Base-by-base conservation (phyloP, 2,329 filamentous ascomycete genomes). In the Aspergillus sp. region DNA sequence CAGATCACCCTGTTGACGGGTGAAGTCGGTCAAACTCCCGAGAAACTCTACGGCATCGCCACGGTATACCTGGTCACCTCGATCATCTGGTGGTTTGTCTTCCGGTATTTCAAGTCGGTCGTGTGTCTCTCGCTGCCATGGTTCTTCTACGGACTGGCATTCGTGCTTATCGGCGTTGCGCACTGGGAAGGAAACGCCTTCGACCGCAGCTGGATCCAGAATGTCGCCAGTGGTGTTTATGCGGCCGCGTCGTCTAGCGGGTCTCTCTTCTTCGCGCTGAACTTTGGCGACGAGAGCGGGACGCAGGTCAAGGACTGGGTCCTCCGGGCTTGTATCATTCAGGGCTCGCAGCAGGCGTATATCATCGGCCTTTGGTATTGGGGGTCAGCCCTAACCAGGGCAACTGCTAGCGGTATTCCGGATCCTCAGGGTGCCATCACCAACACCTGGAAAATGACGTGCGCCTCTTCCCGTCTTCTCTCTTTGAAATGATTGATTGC, bases 1-100 rank as follows among this genome's bases (percentile, higher is more conserved):
- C 82, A 85, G 58, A 79, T 85, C 57, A 82, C 80, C 0, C 71
- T 85, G n/a, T 71, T 85, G 19, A 81, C 79, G 0, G 82, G 81
- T 12, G 75, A 81, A 54, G 71, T 80, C 19, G 80, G 78, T 46
- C 73, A 83, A 59, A 74, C 75, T 2, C 77, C 80, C 3, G 62
- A 67, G 30, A 78, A 81, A 56, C 68, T 84, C 0, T 84, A 84
- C 62, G 71, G 73, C 42, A 77, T 82, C 33, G 79, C 79, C 0
- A 73, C 70, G 5, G 76, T 81, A 26, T 84, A 83, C 55, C 68
- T 81, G 4, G 66, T 69, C 28, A 74, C 76, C 4, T 82, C 80
- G 0, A 64, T 80, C 7, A 51, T 79, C 29, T 85, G 81, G 81
- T 85, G 81, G 80, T 60, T 75, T 45, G 58, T 81, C 42, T 83